Conservation (phyloP, 768 basidiomycete species). For the Suillus tomentosus region DNA sequence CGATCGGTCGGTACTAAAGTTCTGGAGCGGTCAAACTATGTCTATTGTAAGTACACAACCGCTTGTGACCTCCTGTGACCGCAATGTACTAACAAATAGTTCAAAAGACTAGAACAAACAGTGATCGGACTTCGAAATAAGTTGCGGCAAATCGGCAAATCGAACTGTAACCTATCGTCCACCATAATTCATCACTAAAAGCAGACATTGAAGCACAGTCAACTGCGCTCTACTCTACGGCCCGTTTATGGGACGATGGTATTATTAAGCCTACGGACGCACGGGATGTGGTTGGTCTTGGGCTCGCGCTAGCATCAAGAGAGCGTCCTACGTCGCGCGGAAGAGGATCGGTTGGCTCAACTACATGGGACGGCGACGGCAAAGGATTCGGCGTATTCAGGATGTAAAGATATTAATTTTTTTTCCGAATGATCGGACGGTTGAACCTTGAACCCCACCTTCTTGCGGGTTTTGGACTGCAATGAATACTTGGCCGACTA, state of each 20-base stretch:
- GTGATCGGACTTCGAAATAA: no score
- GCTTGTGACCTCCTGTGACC: no score
- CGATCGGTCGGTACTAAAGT: no score
- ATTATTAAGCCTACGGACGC: slow-evolving; percentile 91
- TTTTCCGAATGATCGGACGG: not conserved
- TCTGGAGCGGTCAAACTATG: no score
- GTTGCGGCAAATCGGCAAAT: no score
- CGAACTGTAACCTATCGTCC: no score
- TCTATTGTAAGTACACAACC: no score
- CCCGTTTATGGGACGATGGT: slow-evolving; percentile 93
- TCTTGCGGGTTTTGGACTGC: not conserved
- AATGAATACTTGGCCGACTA: not conserved
- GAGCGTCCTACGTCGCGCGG: slow-evolving; percentile 28
- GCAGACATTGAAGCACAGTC: slow-evolving; percentile 67
- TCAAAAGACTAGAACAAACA: no score
- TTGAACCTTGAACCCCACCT: not conserved
- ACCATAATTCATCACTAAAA: no score
- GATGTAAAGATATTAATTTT: slow-evolving; percentile 56
- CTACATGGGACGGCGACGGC: slow-evolving; percentile 72
- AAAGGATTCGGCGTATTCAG: slow-evolving; percentile 89
- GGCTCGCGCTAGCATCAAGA: slow-evolving; percentile 76
- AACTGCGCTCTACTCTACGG: slow-evolving; percentile 83
- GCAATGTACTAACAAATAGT: no score
- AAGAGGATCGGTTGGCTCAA: slow-evolving; percentile 24
- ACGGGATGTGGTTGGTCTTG: slow-evolving; percentile 83